A percentile compares a stretch with the other conserved stretches of the same genome.
These are phyloP conservation scores for Suhomyces canberraensis DNA, from an alignment of 805 yeast species.

Conservation along the genomic window DNA sequence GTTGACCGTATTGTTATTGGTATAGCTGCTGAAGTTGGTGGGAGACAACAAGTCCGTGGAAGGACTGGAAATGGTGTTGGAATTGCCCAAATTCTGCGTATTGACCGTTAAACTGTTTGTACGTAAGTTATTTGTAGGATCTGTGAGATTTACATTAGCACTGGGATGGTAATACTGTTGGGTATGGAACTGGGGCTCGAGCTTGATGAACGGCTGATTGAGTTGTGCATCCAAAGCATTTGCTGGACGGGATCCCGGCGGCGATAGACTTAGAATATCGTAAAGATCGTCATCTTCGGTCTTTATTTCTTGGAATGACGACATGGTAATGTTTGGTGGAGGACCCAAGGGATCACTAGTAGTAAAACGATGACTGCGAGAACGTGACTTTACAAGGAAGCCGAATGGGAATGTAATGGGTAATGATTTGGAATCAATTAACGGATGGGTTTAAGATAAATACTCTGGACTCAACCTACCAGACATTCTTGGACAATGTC, in stretches of 20 bases:
- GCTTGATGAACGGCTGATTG: not conserved
- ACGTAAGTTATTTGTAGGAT: too few species aligned
- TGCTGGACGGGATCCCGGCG: slow-evolving; percentile 9
- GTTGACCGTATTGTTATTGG: slow-evolving; percentile 2
- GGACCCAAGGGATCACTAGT: too few species aligned
- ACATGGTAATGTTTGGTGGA: too few species aligned
- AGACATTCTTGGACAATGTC: not conserved
- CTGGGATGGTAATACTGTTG: not conserved
- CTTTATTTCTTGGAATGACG: slow-evolving; percentile 1
- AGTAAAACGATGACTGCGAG: too few species aligned
- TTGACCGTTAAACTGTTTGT: not conserved
- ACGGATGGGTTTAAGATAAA: too few species aligned
- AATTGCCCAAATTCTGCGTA: slow-evolving; percentile 5
- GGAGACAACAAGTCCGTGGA: slow-evolving; percentile 18
- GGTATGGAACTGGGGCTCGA: too few species aligned
- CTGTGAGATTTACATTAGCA: slow-evolving; percentile 1
- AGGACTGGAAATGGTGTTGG: slow-evolving; percentile 11
- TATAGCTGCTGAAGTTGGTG: slow-evolving; percentile 5
- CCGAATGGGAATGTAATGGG: too few species aligned
- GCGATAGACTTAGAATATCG: slow-evolving; percentile 30
- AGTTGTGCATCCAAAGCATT: not conserved
- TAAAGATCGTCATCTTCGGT: slow-evolving; percentile 26
- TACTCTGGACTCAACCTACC: too few species aligned
- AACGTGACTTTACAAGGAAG: too few species aligned
- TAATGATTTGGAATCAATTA: too few species aligned